A percentile compares a stretch with the other conserved stretches of the same genome.
These are phyloP conservation scores for Aspergillus hiratsukae DNA, from an alignment of 2,329 filamentous ascomycete genomes.

Conservation along the genomic window DNA sequence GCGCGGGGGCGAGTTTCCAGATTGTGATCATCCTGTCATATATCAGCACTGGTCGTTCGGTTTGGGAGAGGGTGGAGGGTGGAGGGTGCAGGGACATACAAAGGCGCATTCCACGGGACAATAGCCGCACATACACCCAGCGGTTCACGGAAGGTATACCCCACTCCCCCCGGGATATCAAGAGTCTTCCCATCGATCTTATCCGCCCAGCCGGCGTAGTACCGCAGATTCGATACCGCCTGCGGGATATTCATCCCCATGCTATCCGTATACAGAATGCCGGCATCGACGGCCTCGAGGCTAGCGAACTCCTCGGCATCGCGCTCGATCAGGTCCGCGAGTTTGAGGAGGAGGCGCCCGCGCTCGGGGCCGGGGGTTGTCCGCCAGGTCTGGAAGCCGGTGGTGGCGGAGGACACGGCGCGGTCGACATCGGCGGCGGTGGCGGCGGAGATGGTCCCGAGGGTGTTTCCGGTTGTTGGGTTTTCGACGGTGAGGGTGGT, in stretches of 20 bases:
- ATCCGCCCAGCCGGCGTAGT: conserved; percentile 28
- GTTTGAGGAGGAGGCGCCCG: conserved; percentile 17
- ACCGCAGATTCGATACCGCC: conserved; percentile 19
- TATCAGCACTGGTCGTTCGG: background rate
- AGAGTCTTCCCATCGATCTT: conserved; percentile 25
- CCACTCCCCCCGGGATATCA: conserved; percentile 19
- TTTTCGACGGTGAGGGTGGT: conserved; percentile 20
- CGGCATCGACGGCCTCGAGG: conserved; percentile 24
- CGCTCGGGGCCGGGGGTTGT: conserved; percentile 15
- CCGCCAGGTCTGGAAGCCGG: conserved; percentile 22
- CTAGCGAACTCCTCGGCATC: conserved; percentile 23
- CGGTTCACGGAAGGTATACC: conserved; percentile 23
- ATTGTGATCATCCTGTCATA: conserved; percentile 24
- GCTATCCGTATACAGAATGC: conserved; percentile 20
- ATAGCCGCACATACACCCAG: conserved; percentile 27
- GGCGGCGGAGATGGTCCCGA: conserved; percentile 22
- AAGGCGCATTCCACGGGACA: conserved; percentile 27
- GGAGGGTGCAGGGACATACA: conserved; percentile 21
- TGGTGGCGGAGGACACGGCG: conserved; percentile 17
- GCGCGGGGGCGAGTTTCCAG: conserved; percentile 57
- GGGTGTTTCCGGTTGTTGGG: conserved; percentile 18
- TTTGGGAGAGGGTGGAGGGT: too few relatives aligned
- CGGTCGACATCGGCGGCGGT: conserved; percentile 1
- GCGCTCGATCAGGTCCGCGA: conserved; percentile 25
- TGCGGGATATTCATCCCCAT: conserved; percentile 22